Base-by-base conservation (phyloP, 139 green algal genomes). In the Medakamo hakoo region DNA sequence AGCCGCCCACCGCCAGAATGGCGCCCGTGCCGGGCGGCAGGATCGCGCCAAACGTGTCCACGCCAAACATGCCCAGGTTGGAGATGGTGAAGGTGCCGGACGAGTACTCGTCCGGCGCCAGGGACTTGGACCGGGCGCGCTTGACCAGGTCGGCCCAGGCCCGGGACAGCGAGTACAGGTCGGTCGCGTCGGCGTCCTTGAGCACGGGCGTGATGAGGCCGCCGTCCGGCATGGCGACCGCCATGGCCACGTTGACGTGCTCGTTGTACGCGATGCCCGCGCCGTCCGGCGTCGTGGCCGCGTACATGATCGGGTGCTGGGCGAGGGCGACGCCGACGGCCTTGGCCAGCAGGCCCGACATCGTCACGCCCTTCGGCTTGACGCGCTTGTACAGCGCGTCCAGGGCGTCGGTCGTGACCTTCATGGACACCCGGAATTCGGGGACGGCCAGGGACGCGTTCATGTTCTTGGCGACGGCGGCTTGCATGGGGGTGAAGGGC, bases 51-150 rank as follows among this genome's bases (percentile, higher is more conserved):
- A 98, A 99, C 16, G 66, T 72, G 65, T 95, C 85, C 22, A 97
- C 90, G 49, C 92, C 93, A 77, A 86, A 97, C 91, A 98, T 99
- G 75, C 93, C 93, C 69, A 99, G 75, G 84, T 99, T 99, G 69
- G 82, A 94, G 68, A 99, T 88, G 62, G 89, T 96, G 85, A 99
- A 99, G 67, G 82, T 98, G 60, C 89, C 92, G 58, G 67, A 82
- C 69, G 71, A 86, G 79, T 85, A 94, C 64, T 92, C 86, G 59
- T 87, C 78, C 27, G 86, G 86, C 56, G 76, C 56, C 30, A 99
- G 85, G 80, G 94, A 75, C 82, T 98, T 97, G 62, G 31, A 67
- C 27, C 93, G 82, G 2, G 92, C 90, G n/a, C 94, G 85, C 82
- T 95, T 94, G 21, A 94, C 84, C 55, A 92, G 76, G 66, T 88